Evolutionary conservation across 305 asterid species (phyloP), one percentile per base, ranked within the genome.

Genomic region (Fraxinus xanthoxyloides): DNA sequence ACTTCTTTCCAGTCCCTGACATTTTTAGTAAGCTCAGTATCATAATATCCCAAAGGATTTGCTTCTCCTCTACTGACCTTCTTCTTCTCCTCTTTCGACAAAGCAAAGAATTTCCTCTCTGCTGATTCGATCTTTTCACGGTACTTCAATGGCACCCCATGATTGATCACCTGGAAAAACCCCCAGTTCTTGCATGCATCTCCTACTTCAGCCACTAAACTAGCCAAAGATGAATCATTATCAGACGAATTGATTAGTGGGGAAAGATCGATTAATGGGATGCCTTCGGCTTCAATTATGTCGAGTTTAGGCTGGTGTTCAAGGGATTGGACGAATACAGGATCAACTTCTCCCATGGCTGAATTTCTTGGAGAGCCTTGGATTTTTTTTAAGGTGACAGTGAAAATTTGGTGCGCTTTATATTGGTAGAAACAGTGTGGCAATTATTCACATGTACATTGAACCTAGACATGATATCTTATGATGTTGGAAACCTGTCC

Each of bases 1-100:
- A 92, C 92, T 85, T 93, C 93, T 83, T 92, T 93, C 97, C 97
- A 93, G 80, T 93, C 97, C 76, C 93, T 87, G 7, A 91, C 90
- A 75, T 89, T 91, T 83, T 91, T 91, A 1, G 97, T 93, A 34
- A 81, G 91, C 88, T 93, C 98, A 0, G 85, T 46, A 73, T 93
- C 95, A 12, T 90, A 93, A 67, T 92, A 93, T 13, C 98, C 97
- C 19, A 89, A 72, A 0, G 89, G 85, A 72, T 92, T 90, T 40
- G 40, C 35, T 79, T 90, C 95, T 28, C 86, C 79, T 38, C 94
- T 77, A 86, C 84, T 87, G 34, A 85, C 90, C 82, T 86, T 92
- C 78, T 38, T 81, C 87, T 90, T 93, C 85, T 93, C 97, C 81
- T 88, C 95, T 43, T 87, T 87, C 3, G 93, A 17, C 73, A 89